A percentile compares a stretch with the other conserved stretches of the same genome.
These are phyloP conservation scores for Arabidopsis thaliana DNA, from an alignment of 345 rosid genomes.

Conservation along the genomic window DNA sequence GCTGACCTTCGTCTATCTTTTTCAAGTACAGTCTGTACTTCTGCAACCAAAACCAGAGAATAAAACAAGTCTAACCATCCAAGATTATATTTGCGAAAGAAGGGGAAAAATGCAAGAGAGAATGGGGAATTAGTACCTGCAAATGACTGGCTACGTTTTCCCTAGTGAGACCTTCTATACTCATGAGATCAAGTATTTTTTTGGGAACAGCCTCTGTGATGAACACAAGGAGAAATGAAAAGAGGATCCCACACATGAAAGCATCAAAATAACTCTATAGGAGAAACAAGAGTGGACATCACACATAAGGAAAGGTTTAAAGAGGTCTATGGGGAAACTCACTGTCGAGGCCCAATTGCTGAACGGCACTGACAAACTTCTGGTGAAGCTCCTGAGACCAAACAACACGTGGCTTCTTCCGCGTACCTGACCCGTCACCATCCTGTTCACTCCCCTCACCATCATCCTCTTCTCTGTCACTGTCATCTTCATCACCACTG, in stretches of 20 bases:
- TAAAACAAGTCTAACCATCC: slow-evolving; percentile 19
- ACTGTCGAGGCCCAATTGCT: slow-evolving; percentile 87
- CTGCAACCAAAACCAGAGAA: slow-evolving; percentile 50
- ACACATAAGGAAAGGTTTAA: neutral
- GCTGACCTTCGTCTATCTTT: slow-evolving; percentile 62
- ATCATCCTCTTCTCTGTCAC: slow-evolving; percentile 74
- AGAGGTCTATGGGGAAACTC: slow-evolving; percentile 46
- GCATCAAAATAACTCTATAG: neutral
- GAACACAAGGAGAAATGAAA: slow-evolving; percentile 19
- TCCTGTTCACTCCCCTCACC: slow-evolving; percentile 66
- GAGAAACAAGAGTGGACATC: neutral
- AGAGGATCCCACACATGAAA: slow-evolving; percentile 4
- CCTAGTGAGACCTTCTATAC: slow-evolving; percentile 87
- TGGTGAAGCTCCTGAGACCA: slow-evolving; percentile 86
- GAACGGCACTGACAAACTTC: slow-evolving; percentile 88
- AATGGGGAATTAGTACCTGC: slow-evolving; percentile 56
- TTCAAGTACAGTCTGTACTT: slow-evolving; percentile 87
- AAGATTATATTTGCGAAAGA: neutral
- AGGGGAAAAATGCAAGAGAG: neutral
- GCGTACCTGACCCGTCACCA: slow-evolving; percentile 61
- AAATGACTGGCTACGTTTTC: slow-evolving; percentile 99
- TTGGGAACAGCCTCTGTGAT: slow-evolving; percentile 93
- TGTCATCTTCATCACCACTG: slow-evolving; percentile 39
- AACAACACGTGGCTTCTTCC: slow-evolving; percentile 93
- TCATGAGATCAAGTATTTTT: slow-evolving; percentile 92